Base-by-base conservation (phyloP, 2,329 filamentous ascomycete genomes). In the Diaporthe destruens region DNA sequence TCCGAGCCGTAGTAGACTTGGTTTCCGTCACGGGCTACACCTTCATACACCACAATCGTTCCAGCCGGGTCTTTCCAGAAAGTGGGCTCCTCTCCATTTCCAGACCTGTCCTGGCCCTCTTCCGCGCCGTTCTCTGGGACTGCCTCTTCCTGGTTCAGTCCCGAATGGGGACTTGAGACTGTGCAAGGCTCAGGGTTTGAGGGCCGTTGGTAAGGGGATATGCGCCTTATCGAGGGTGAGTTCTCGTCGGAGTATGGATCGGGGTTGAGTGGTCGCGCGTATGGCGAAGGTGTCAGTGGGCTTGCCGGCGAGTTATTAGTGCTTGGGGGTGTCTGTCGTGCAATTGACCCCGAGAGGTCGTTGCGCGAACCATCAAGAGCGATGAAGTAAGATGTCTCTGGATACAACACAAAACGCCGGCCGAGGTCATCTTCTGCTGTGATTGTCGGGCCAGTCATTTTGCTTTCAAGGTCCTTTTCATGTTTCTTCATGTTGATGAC, bases 31-130 rank as follows among this genome's bases (percentile, higher is more conserved):
- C 61, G 49, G 36, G 61, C 59, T 36, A 71, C 49, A n/a, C 69
- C 69, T n/a, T 71, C 57, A 20, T 66, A 71, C 6, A 71, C 69
- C 32, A 71, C 36, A 54, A 71, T 71, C 16, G 63, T 65, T 7
- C 59, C 69, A 12, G 23, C 51, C 1, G 69, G 49, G 18, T 71
- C 54, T 11, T 71, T 71, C 69, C 69, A 71, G 29, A 71, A 71
- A 34, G 57, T 57, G 20, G 36, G 23, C 1, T 23, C 16, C 2
- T 8, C 12, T 23, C 53, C 69, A 5, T 53, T 42, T 9, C n/a
- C 51, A 34, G 44, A 44, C 1, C 49, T 25, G 2, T 51, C 44
- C 8, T 29, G 23, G 5, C 12, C 32, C 18, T 23, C 36, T 7
- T 56, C 47, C 5, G 3, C 2, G 57, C 14, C 61, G 9, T 51